phyloP scores from a whole-genome alignment of 2,329 filamentous ascomycete species.

The Neoscytalidium dimidiatum region DNA sequence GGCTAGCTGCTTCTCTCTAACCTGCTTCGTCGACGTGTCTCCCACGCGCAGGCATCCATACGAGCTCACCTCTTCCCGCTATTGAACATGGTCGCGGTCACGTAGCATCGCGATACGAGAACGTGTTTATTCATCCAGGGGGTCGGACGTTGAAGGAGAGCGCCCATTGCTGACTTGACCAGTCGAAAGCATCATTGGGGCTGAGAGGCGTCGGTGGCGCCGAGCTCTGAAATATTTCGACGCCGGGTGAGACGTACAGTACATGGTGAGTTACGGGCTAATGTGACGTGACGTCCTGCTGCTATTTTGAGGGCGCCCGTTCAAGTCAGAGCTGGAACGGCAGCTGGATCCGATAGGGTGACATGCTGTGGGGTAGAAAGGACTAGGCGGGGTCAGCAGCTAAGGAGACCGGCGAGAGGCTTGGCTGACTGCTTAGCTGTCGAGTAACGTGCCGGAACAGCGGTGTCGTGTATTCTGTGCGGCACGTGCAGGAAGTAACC shows the following conservation, averaged over 20 bases:
- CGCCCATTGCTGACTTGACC: neutral
- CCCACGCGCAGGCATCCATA: neutral
- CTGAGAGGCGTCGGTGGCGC: neutral
- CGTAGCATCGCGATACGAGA: neutral
- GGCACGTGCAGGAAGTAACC: neutral
- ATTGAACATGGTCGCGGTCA: neutral
- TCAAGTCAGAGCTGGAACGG: neutral
- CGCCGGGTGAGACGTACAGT: too few species aligned
- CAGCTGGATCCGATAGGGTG: neutral
- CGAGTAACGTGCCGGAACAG: neutral
- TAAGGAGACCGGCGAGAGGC: neutral
- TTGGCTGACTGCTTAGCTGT: neutral
- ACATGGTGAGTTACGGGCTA: too few species aligned
- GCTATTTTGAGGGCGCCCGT: neutral
- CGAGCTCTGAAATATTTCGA: neutral
- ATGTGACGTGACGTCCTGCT: neutral
- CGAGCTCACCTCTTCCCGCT: neutral
- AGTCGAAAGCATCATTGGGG: too few species aligned
- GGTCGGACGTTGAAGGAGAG: neutral
- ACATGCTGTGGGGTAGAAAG: neutral
- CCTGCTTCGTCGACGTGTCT: neutral
- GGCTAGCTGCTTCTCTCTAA: neutral
- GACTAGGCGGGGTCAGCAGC: neutral
- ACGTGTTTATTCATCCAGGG: neutral
- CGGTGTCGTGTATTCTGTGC: neutral